These are phyloP conservation scores for Lagenidium sp. DNA, from an alignment of 352 stramenopile genomes.

Conservation along the genomic window DNA sequence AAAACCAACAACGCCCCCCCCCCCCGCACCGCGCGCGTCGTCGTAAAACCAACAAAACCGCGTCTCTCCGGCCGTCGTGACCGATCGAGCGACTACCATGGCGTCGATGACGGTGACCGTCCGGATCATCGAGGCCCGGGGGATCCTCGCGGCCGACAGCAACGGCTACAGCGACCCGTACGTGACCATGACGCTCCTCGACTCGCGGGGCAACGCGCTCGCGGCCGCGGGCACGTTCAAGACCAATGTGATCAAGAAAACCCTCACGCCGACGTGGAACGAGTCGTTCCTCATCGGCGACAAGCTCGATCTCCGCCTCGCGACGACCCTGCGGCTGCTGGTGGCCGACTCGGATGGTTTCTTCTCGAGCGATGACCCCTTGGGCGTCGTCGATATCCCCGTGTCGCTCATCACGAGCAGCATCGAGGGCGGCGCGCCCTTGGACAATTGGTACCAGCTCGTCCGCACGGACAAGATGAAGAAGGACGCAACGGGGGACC, in stretches of 20 bases:
- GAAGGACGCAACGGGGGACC: conserved; percentile 51
- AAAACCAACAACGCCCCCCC: too few species aligned
- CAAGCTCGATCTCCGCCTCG: conserved; percentile 48
- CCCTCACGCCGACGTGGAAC: conserved; percentile 46
- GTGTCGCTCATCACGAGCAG: conserved; percentile 30
- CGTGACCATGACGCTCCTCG: conserved; percentile 59
- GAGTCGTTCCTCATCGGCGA: conserved; percentile 56
- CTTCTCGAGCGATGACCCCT: conserved; percentile 50
- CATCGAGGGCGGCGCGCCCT: conserved; percentile 1
- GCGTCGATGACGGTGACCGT: conserved; percentile 18
- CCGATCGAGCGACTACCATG: too few species aligned
- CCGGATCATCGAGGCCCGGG: conserved; percentile 48
- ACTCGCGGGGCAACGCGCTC: conserved; percentile 37
- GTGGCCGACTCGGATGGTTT: conserved; percentile 43
- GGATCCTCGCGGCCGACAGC: conserved; percentile 54
- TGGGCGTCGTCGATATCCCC: conserved; percentile 68
- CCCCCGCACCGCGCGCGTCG: too few species aligned
- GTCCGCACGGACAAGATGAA: conserved; percentile 60
- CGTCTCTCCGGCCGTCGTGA: too few species aligned
- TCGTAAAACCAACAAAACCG: too few species aligned
- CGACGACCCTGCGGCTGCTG: conserved; percentile 46
- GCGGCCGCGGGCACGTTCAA: conserved; percentile 42
- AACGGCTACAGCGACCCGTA: conserved; percentile 67
- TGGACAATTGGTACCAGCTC: conserved; percentile 71
- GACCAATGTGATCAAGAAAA: conserved; percentile 64